Evolutionary conservation across 169 alveolate genomes (phyloP).

Genomic region (Neospora caninum): DNA sequence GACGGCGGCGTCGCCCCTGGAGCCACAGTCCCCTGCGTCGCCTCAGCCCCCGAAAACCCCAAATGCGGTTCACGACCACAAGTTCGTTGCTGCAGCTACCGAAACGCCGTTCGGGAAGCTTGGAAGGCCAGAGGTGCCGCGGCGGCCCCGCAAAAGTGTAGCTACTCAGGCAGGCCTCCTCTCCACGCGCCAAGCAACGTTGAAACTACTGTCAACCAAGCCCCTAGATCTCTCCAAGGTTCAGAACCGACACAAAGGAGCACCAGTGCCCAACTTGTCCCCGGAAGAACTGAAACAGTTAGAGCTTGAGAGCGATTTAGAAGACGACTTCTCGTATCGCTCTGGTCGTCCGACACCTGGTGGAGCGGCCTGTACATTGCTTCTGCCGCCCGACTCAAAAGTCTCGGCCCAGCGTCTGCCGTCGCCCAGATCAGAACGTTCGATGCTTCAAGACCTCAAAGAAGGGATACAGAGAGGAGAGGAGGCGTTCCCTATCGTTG

Average conservation of each 20-base stretch:
- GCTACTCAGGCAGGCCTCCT: background rate
- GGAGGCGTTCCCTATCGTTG: constrained; percentile 4
- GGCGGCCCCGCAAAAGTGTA: background rate
- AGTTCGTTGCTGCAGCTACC: background rate
- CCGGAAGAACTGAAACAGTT: constrained; percentile 44
- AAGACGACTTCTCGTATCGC: background rate
- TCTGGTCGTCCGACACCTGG: background rate
- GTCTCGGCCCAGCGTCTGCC: background rate
- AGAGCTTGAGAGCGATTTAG: background rate
- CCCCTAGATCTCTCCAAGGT: constrained; percentile 48
- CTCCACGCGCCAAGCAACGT: constrained; percentile 13
- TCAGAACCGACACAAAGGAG: constrained; percentile 20
- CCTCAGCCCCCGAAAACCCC: background rate
- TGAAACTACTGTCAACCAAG: background rate
- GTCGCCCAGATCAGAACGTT: background rate
- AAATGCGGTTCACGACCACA: background rate
- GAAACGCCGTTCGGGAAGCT: constrained; percentile 13
- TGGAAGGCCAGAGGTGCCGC: background rate
- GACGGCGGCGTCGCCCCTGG: constrained; percentile 8
- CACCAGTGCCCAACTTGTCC: constrained; percentile 40
- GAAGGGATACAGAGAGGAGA: constrained; percentile 4
- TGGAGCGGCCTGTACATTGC: background rate
- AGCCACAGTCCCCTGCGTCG: background rate
- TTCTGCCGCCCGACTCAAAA: no score
- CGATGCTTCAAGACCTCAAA: background rate